Evolutionary conservation across 2,329 filamentous ascomycete species (phyloP), one percentile per base, ranked within the genome.

Genomic region (Diaporthe amygdali): DNA sequence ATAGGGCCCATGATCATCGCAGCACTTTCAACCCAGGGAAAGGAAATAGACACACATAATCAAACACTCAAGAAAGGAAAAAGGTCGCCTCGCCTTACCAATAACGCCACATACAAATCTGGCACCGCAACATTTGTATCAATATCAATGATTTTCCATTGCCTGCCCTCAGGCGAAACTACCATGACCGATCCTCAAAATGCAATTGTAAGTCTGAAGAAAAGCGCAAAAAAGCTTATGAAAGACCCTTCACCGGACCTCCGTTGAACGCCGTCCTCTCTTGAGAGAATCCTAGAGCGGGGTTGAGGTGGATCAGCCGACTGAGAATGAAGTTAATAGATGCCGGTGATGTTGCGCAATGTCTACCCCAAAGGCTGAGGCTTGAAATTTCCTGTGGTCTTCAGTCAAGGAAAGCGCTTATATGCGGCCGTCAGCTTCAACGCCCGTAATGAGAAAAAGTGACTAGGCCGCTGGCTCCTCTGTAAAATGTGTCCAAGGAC

Each of bases 161-260:
- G 32, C 52, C 66, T 59, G 52, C 52, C 66, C 66, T 49, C 44
- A 59, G 55, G 46, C 34, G 6, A 22, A 49, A 51, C 52, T 59
- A 59, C 66, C 66, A 5, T 32, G 8, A 41, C 32, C 66, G 32
- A n/a, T 27, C 66, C 8, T 68, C 12, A 3, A 15, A 68, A 39
- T 22, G 39, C 52, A 59, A 49, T 22, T 22, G n/a, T n/a, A 17
- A 32, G 5, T 27, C 15, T 46, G 44, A 32, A 37, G 46, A 39
- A 3, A 37, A 27, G 17, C 17, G 25, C 37, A 67, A 17, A 17
- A 17, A 54, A 66, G 37, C 20, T 22, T 17, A 25, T 8, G 41
- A 10, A n/a, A 12, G 30, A 25, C 25, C 32, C 41, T 37, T 47
- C 41, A 10, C 17, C 1, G 25, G 41, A 41, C 10, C 41, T 51